phyloP scores from a whole-genome alignment of 331 rosid species.

The Stylosanthes scabra region DNA sequence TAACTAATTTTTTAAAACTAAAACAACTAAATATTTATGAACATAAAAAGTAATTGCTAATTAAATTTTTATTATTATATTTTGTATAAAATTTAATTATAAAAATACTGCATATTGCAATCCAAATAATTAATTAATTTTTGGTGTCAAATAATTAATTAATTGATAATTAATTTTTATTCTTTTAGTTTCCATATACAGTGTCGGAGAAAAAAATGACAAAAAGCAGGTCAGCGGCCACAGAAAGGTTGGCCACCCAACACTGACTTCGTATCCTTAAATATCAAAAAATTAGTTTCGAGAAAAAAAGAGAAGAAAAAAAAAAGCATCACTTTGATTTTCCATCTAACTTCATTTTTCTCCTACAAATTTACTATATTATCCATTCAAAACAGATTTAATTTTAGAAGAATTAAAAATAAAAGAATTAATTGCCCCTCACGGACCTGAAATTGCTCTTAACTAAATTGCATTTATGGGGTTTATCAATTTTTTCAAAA shows the following conservation, averaged over 20 bases:
- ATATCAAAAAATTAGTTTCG: conserved; percentile 34
- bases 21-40: background rate
- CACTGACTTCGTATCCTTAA: conserved; percentile 46
- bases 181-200: too few relatives aligned
- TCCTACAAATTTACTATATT: conserved; percentile 40
- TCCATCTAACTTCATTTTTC: background rate
- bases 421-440: conserved; percentile 42
- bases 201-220: conserved; percentile 33
- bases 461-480: conserved; percentile 70
- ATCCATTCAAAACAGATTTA: conserved; percentile 31
- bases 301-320: conserved; percentile 18
- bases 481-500: conserved; percentile 51
- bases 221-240: conserved; percentile 63
- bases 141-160: too few relatives aligned
- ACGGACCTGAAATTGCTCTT: conserved; percentile 68
- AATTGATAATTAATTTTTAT: too few relatives aligned
- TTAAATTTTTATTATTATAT: background rate
- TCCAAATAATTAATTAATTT: too few relatives aligned
- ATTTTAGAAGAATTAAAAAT: background rate
- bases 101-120: too few relatives aligned
- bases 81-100: background rate
- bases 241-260: conserved; percentile 56
- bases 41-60: too few relatives aligned
- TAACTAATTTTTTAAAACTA: too few relatives aligned
- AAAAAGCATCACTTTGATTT: conserved; percentile 35